A percentile compares a stretch with the other conserved stretches of the same genome.
Conservation (phyloP, 1,284 basidiomycete species). For the Puccinia triticina region DNA sequence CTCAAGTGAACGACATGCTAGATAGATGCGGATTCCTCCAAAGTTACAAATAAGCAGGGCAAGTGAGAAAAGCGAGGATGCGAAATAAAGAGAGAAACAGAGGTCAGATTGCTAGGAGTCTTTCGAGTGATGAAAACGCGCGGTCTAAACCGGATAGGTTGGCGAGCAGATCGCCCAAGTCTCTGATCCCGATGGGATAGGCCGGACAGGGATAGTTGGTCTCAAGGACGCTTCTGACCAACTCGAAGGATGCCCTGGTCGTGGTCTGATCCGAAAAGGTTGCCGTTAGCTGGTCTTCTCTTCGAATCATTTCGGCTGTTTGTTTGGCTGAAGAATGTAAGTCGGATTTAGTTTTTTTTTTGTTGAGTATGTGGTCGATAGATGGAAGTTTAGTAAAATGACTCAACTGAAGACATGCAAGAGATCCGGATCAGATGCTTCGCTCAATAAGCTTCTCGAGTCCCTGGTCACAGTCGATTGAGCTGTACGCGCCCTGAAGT, state of each 20-base stretch:
- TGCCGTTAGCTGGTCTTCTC: neutral
- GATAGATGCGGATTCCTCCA: too few species aligned
- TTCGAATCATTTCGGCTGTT: neutral
- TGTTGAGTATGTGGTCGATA: neutral
- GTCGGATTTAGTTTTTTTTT: neutral
- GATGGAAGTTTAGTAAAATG: neutral
- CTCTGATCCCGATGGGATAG: neutral
- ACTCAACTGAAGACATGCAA: neutral
- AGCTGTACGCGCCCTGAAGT: neutral
- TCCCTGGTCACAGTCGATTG: neutral
- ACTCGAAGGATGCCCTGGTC: neutral
- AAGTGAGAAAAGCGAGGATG: too few species aligned
- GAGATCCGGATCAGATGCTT: slow-evolving; percentile 25
- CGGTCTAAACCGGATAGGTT: neutral
- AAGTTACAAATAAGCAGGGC: too few species aligned
- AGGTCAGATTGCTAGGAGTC: neutral
- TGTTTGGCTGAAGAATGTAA: neutral
- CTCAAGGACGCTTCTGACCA: neutral
- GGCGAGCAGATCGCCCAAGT: neutral
- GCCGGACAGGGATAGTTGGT: neutral
- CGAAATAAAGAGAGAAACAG: too few species aligned
- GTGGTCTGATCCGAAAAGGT: neutral
- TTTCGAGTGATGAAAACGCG: neutral
- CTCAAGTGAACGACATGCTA: too few species aligned
- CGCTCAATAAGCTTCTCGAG: slow-evolving; percentile 22